These are phyloP conservation scores for Eucalyptus victrix DNA, from an alignment of 345 rosid species.

Conservation along the genomic window DNA sequence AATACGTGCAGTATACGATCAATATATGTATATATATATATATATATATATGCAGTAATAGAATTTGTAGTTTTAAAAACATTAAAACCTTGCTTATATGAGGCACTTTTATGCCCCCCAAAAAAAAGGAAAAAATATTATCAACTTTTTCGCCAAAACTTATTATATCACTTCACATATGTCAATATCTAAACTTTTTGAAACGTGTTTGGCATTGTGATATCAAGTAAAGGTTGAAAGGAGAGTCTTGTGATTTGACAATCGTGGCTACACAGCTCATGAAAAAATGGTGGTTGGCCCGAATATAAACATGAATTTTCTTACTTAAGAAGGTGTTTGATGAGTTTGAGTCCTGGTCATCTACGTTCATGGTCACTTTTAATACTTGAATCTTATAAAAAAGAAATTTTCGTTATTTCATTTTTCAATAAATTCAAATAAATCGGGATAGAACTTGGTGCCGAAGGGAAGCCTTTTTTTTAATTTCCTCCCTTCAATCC, in stretches of 20 bases:
- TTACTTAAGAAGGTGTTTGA: neutral
- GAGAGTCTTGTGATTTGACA: neutral
- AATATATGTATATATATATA: no score
- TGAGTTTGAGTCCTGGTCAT: neutral
- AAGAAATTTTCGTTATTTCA: neutral
- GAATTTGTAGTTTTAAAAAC: neutral
- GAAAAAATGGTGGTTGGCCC: neutral
- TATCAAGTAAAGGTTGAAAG: neutral
- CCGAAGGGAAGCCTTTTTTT: neutral
- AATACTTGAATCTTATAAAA: neutral
- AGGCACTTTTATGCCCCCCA: neutral
- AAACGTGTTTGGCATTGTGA: neutral
- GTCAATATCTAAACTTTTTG: neutral
- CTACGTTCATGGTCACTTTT: neutral
- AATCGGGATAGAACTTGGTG: neutral
- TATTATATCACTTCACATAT: neutral
- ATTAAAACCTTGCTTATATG: neutral
- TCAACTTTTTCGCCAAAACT: neutral
- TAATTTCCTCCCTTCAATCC: no score
- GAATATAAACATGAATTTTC: neutral
- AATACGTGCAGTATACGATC: neutral
- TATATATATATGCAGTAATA: neutral
- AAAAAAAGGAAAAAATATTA: neutral
- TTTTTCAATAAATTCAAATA: neutral
- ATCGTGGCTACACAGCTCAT: neutral